Base-by-base conservation (phyloP, 768 basidiomycete genomes). In the Obba rivulosa region DNA sequence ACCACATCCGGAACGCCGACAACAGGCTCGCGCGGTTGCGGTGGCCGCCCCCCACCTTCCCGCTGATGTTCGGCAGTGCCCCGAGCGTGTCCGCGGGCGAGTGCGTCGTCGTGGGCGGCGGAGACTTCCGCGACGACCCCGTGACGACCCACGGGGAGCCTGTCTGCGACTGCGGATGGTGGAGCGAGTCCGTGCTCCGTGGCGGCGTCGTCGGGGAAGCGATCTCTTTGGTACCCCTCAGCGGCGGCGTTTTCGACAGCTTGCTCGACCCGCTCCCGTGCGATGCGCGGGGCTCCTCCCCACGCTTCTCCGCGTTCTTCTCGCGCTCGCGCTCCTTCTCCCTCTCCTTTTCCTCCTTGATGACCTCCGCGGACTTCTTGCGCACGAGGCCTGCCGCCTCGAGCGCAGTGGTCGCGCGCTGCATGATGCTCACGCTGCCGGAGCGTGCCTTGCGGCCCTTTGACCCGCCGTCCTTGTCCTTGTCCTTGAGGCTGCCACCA, bases 341-440 rank as follows among this genome's bases (percentile, higher is more conserved):
- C 53, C 68, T 65, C 50, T 83, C 79, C 43, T 71, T 75, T 40
- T 83, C 80, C 36, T 85, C 84, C 50, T 73, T 74, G 9, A 91
- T 79, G 5, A 71, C 84, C 62, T 92, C 91, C 0, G 78, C 68
- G 3, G 85, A 87, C 66, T 87, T 92, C 69, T 92, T 92, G 51
- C 85, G 70, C 41, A 92, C 87, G 9, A 94, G 66, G 2, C 90
- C 87, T 11, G 85, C 87, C 9, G 88, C 91, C 62, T 91, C 89
- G 21, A 92, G 74, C 1, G 87, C 91, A 1, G 92, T 95, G 2
- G 92, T 94, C 0, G 92, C 93, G 21, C 93, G 81, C 58, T 97
- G 94, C 78, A 98, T 89, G 64, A 98, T 96, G 59, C 86, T 93
- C 44, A 98, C 89, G 49, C 93, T 95, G 5, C 92, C 88, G 2